These are phyloP conservation scores for Sugiyamaella sp. DNA, from an alignment of 1,139 yeast genomes.

Conservation along the genomic window DNA sequence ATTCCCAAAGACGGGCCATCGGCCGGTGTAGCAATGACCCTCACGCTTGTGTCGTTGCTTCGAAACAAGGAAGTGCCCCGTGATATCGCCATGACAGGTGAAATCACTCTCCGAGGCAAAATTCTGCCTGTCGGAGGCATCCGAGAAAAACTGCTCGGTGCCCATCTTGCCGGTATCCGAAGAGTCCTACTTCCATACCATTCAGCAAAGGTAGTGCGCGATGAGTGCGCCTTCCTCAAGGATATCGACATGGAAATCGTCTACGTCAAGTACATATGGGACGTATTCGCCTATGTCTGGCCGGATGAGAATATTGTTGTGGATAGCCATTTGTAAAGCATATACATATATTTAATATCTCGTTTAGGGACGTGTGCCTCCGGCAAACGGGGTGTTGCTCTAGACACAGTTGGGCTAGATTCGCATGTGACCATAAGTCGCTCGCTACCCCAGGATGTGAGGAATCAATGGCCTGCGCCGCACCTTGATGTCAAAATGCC, in stretches of 20 bases:
- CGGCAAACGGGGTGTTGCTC: too few species aligned
- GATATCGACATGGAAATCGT: conserved; percentile 59
- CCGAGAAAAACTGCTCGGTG: conserved; percentile 82
- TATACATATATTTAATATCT: background rate
- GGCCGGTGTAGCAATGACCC: conserved; percentile 89
- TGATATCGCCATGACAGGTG: conserved; percentile 90
- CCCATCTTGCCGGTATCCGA: conserved; percentile 70
- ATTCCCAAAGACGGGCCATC: conserved; percentile 91
- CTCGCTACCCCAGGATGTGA: too few species aligned
- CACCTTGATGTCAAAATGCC: too few species aligned
- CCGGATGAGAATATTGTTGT: conserved; percentile 21
- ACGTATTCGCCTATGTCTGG: conserved; percentile 74
- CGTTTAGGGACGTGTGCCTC: too few species aligned
- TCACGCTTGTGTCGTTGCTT: conserved; percentile 73
- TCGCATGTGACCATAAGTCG: too few species aligned
- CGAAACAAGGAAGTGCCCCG: conserved; percentile 67
- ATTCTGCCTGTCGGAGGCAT: conserved; percentile 91
- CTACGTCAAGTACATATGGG: conserved; percentile 79
- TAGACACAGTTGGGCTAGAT: too few species aligned
- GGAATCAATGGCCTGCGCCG: too few species aligned
- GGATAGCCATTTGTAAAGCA: conserved; percentile 20
- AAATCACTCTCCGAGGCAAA: conserved; percentile 82
- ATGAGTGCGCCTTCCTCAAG: conserved; percentile 50
- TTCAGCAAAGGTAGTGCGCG: conserved; percentile 71
- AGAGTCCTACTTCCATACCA: conserved; percentile 69